Evolutionary conservation across 148 eudicot genomes (phyloP).

Genomic region (Rhododendron henanense): DNA sequence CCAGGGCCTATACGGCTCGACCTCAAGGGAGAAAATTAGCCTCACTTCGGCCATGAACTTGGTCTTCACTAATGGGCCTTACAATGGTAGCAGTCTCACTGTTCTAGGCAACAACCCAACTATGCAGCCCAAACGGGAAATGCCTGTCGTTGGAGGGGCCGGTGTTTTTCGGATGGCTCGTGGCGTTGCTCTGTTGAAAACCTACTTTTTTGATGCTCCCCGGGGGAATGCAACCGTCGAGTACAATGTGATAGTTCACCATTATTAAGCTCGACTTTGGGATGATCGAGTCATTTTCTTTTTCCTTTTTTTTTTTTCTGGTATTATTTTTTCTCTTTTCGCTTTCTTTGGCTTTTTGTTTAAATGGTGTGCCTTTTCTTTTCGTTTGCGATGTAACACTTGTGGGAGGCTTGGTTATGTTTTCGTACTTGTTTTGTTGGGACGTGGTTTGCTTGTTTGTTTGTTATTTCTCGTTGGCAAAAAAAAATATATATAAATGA

Average conservation of each 20-base stretch:
- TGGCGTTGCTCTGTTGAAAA: slow-evolving; percentile 30
- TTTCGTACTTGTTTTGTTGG: too few species aligned
- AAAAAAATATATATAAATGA: too few species aligned
- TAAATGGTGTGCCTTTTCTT: neutral
- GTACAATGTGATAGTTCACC: slow-evolving; percentile 29
- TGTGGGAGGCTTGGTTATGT: too few species aligned
- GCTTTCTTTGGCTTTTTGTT: too few species aligned
- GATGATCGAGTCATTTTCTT: neutral
- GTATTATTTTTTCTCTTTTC: too few species aligned
- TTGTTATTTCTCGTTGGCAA: too few species aligned
- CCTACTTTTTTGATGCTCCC: slow-evolving; percentile 19
- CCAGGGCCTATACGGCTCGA: slow-evolving; percentile 14
- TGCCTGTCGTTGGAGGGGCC: slow-evolving; percentile 41
- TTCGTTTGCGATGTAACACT: too few species aligned
- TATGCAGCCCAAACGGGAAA: slow-evolving; percentile 21
- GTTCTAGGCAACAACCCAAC: slow-evolving; percentile 26
- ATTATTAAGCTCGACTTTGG: neutral
- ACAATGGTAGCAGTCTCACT: slow-evolving; percentile 25
- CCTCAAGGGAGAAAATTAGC: slow-evolving; percentile 7
- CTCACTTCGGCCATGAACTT: slow-evolving; percentile 16
- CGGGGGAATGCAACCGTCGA: slow-evolving; percentile 29
- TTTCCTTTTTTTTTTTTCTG: neutral
- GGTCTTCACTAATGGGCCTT: slow-evolving; percentile 11
- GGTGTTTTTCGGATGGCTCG: slow-evolving; percentile 38
- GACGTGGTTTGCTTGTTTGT: too few species aligned